Percentiles rank a stretch among this genome's conserved stretches.
These are phyloP conservation scores for Epichloe sylvatica DNA, from an alignment of 2,329 filamentous ascomycete species.

Conservation along the genomic window DNA sequence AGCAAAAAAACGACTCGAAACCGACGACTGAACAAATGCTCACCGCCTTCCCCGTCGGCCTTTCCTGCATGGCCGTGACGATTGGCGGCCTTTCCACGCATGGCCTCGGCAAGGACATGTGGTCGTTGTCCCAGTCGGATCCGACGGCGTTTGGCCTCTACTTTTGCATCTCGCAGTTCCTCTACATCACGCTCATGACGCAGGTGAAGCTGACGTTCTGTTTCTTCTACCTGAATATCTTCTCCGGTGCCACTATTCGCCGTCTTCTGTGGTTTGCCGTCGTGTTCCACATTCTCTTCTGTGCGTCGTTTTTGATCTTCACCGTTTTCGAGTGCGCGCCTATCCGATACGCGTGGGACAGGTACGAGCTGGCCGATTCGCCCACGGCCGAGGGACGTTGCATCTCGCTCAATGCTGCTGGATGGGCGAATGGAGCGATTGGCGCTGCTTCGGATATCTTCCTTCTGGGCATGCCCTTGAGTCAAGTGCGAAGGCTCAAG, in stretches of 20 bases:
- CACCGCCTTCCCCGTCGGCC: slow-evolving; percentile 13
- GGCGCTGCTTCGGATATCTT: slow-evolving; percentile 33
- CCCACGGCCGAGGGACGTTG: slow-evolving; percentile 28
- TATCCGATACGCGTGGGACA: slow-evolving; percentile 32
- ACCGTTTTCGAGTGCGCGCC: slow-evolving; percentile 26
- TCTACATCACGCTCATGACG: slow-evolving; percentile 28
- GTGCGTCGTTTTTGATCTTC: neutral
- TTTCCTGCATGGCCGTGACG: slow-evolving; percentile 17
- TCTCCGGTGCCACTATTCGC: slow-evolving; percentile 23
- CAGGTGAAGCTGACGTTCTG: slow-evolving; percentile 33
- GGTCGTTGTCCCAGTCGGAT: slow-evolving; percentile 24
- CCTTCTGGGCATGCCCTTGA: slow-evolving; percentile 32
- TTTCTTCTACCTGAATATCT: slow-evolving; percentile 37
- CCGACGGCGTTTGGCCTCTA: slow-evolving; percentile 26
- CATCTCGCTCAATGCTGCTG: slow-evolving; percentile 29
- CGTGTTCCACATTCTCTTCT: neutral
- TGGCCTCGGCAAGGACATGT: slow-evolving; percentile 32
- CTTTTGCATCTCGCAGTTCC: slow-evolving; percentile 23
- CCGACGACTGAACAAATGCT: slow-evolving; percentile 24
- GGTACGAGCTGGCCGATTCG: slow-evolving; percentile 20
- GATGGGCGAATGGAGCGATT: slow-evolving; percentile 32
- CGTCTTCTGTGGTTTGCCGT: slow-evolving; percentile 21
- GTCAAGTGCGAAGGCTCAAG: slow-evolving; percentile 22
- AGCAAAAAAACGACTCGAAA: slow-evolving; percentile 16
- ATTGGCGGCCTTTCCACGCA: slow-evolving; percentile 16